Percentiles rank a stretch among this genome's conserved stretches.
Evolutionary conservation across 108 stramenopile genomes (phyloP).

Genomic region (Skeletonema costatum): DNA sequence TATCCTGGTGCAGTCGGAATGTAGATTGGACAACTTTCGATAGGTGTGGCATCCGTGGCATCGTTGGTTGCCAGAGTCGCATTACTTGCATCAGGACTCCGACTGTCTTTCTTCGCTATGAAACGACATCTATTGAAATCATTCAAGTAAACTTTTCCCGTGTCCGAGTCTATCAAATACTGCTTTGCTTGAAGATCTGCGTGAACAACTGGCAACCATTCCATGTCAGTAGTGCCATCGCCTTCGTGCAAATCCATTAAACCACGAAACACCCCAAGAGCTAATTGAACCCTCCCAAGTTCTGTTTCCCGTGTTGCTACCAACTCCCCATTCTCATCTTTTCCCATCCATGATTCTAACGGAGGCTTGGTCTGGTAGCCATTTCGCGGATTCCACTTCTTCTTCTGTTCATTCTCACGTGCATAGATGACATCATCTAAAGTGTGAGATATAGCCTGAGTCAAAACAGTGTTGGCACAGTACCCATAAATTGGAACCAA

Average conservation of each 20-base stretch:
- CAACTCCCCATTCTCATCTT: constrained; percentile 26
- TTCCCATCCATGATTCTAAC: constrained; percentile 50
- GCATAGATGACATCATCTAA: constrained; percentile 56
- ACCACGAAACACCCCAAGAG: constrained; percentile 67
- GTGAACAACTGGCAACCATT: constrained; percentile 64
- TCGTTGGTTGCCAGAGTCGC: neutral
- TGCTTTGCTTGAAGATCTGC: constrained; percentile 81
- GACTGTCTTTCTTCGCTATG: constrained; percentile 50
- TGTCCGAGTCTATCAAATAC: constrained; percentile 60
- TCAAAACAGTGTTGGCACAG: constrained; percentile 81
- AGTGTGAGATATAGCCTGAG: constrained; percentile 64
- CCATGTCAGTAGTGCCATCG: constrained; percentile 47
- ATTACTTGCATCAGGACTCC: neutral
- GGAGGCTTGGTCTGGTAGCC: constrained; percentile 35
- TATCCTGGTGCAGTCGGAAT: constrained; percentile 82
- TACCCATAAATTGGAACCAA: constrained; percentile 72
- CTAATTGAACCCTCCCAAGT: constrained; percentile 53
- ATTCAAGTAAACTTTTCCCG: constrained; percentile 65
- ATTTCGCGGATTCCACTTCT: constrained; percentile 21
- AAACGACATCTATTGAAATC: constrained; percentile 92
- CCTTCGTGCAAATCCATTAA: constrained; percentile 55
- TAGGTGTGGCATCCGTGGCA: constrained; percentile 7
- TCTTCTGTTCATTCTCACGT: constrained; percentile 31
- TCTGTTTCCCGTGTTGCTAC: constrained; percentile 40
- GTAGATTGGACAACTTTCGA: constrained; percentile 55